Base-by-base conservation (phyloP, 192 early-diverging fungal species). In the Funneliformis geosporum region DNA sequence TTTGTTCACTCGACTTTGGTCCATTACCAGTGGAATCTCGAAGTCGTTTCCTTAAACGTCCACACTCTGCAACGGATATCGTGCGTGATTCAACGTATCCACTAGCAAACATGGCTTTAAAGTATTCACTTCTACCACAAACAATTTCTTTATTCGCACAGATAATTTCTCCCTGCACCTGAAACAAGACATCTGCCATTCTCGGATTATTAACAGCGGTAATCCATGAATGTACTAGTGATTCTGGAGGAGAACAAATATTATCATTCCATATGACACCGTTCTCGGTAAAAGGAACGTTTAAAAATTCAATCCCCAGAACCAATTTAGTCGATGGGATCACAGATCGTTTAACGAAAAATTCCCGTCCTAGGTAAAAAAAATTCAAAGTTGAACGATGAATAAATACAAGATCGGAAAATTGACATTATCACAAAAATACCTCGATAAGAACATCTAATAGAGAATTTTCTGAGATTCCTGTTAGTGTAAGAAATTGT, bases 61-160 rank as follows among this genome's bases (percentile, higher is more conserved):
- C 64, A 66, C 64, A 66, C 18, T 73, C 40, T 18, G 70, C 40
- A 27, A 73, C 25, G 25, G 40, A 50, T 11, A 73, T 73, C 46
- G 23, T 43, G 46, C 70, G 70, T 0, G 70, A 44, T 25, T 73
- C 70, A 47, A 72, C 70, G 33, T 23, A 73, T 46, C 70, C 70
- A 23, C 70, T 73, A 27, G 40, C 16, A 50, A 73, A 73, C 70
- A 73, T 73, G 5, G 40, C 40, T 27, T 50, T 43, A 50, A 73
- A 73, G 46, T 73, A 73, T 73, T 47, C 46, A 50, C 70, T 72
- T 40, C 70, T 38, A 7, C 44, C 70, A 27, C 70, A 73, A 42
- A 73, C 40, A 47, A 73, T 27, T 16, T 73, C 70, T 16, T 73
- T 73, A 23, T 47, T 73, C 23, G 70, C 40, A 10, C 40, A 73